These are phyloP conservation scores for Sphaerulina populicola DNA, from an alignment of 2,329 filamentous ascomycete species.

Conservation along the genomic window DNA sequence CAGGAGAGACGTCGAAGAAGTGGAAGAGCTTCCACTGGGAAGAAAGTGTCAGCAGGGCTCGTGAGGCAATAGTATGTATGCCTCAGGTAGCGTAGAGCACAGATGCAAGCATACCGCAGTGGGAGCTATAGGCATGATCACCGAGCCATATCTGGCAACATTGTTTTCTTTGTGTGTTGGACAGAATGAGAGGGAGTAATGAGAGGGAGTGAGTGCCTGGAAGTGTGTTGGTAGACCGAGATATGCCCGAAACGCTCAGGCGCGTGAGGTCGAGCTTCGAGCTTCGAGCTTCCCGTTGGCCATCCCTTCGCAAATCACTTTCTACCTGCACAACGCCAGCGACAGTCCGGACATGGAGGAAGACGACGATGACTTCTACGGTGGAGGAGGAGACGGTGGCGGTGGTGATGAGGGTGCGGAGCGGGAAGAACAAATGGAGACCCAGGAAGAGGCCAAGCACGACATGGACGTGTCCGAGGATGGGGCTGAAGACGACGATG, in stretches of 20 bases:
- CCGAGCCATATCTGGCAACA: conserved; percentile 25
- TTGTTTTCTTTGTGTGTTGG: neutral
- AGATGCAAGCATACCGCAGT: conserved; percentile 25
- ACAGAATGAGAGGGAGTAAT: neutral
- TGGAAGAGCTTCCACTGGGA: conserved; percentile 94
- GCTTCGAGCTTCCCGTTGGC: neutral
- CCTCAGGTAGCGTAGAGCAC: neutral
- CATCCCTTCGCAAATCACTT: conserved; percentile 6
- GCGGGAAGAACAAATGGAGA: conserved; percentile 23
- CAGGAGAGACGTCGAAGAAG: conserved; percentile 92
- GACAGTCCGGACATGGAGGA: conserved; percentile 37
- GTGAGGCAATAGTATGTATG: neutral
- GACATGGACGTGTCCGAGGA: conserved; percentile 40
- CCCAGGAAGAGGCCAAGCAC: conserved; percentile 21
- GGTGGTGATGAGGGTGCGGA: conserved; percentile 18
- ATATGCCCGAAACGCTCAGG: neutral
- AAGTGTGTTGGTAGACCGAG: neutral
- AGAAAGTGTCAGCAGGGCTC: conserved; percentile 4
- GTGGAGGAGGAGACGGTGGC: conserved; percentile 15
- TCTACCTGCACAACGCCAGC: neutral
- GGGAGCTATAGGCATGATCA: conserved; percentile 19
- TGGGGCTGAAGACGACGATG: conserved; percentile 35
- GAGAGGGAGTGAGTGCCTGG: neutral
- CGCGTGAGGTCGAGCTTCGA: conserved; percentile 3
- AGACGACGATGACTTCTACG: conserved; percentile 47